Conservation (phyloP, 768 basidiomycete species). For the Collybia sp. region DNA sequence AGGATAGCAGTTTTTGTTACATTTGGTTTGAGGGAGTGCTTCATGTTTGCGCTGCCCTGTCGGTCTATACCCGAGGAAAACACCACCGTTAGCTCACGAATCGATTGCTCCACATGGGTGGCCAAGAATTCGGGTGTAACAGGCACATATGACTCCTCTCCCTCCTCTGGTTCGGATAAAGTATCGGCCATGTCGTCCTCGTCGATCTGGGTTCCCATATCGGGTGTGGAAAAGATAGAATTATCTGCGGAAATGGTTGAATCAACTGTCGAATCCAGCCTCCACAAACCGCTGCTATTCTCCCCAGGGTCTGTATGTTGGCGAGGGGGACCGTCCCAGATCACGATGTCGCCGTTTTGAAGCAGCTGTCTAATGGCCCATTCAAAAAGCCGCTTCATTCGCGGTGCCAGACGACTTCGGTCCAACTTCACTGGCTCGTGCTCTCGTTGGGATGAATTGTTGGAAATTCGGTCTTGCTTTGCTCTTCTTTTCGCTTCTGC, state of each 20-base stretch:
- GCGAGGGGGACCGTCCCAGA: slow-evolving; percentile 64
- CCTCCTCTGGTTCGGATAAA: slow-evolving; percentile 54
- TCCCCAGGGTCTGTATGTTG: slow-evolving; percentile 18
- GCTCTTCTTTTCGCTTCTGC: slow-evolving; percentile 54
- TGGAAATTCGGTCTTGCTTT: slow-evolving; percentile 41
- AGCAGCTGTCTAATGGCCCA: slow-evolving; percentile 61
- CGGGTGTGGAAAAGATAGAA: slow-evolving; percentile 22
- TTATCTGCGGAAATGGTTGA: slow-evolving; percentile 19
- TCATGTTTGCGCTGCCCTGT: neutral
- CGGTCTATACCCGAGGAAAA: neutral
- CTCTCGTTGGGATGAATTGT: slow-evolving; percentile 14
- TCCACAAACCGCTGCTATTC: slow-evolving; percentile 45
- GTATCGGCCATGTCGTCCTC: slow-evolving; percentile 36
- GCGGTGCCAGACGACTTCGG: slow-evolving; percentile 26
- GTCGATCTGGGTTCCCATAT: slow-evolving; percentile 9
- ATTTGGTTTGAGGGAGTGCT: slow-evolving; percentile 3
- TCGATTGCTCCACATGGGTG: slow-evolving; percentile 38
- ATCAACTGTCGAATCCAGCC: slow-evolving; percentile 22
- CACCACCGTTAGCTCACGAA: slow-evolving; percentile 27
- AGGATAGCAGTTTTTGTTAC: slow-evolving; percentile 42
- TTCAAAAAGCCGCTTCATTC: slow-evolving; percentile 66
- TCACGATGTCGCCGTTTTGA: slow-evolving; percentile 68
- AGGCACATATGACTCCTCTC: slow-evolving; percentile 67
- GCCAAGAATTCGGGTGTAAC: slow-evolving; percentile 51
- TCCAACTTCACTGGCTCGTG: slow-evolving; percentile 3